A percentile compares a stretch with the other conserved stretches of the same genome.
Conservation (phyloP, 768 basidiomycete species). For the Mrakia gelida region DNA sequence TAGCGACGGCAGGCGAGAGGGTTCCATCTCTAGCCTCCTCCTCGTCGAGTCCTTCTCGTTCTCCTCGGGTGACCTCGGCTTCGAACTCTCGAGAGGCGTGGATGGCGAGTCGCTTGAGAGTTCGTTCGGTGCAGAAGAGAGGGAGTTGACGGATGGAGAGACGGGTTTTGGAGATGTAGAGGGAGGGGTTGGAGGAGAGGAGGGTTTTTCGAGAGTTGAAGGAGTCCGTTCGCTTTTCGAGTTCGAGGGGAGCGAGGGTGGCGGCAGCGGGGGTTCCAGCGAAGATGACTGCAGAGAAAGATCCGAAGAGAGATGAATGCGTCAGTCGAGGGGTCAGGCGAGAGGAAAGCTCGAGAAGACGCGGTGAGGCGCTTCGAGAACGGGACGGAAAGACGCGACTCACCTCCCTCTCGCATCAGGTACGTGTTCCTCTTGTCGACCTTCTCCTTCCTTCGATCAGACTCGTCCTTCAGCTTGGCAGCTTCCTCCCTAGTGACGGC, state of each 20-base stretch:
- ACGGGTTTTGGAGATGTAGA: conserved; percentile 91
- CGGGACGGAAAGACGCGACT: conserved; percentile 36
- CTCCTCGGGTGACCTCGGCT: conserved; percentile 62
- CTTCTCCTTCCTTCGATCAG: conserved; percentile 77
- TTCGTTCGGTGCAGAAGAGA: conserved; percentile 79
- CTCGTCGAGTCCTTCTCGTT: conserved; percentile 57
- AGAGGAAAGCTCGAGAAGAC: too few species aligned
- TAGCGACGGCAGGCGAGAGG: conserved; percentile 39
- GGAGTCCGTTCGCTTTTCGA: conserved; percentile 78
- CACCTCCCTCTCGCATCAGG: conserved; percentile 91
- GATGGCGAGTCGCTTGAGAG: conserved; percentile 78
- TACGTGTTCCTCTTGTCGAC: conserved; percentile 94
- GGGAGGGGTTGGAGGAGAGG: conserved; percentile 82
- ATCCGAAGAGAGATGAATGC: background rate
- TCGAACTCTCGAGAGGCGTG: conserved; percentile 78
- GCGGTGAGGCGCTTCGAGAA: background rate
- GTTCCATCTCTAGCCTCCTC: conserved; percentile 65
- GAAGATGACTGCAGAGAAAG: conserved; percentile 64
- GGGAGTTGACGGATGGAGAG: conserved; percentile 92
- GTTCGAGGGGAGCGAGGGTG: conserved; percentile 63
- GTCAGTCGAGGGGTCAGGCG: too few species aligned
- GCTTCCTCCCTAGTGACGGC: conserved; percentile 91
- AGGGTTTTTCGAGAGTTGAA: conserved; percentile 79
- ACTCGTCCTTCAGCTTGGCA: conserved; percentile 77
- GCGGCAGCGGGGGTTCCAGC: conserved; percentile 78